Conservation (phyloP, 805 yeast species). For the Hanseniaspora thailandica region DNA sequence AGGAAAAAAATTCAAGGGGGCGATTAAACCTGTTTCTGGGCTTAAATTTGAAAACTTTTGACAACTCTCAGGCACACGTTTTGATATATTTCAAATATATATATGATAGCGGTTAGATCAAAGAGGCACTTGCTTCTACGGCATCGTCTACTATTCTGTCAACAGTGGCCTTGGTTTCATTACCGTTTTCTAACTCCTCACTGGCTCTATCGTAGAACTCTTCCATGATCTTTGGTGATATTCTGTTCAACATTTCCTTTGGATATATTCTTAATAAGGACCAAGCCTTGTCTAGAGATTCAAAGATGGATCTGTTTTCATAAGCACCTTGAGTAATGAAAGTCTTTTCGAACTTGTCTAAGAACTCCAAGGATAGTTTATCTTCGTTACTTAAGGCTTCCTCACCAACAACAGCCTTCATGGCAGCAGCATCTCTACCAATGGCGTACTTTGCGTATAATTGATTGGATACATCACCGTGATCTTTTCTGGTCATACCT, state of each 20-base stretch:
- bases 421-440: slow-evolving; percentile 99
- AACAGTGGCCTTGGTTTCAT: slow-evolving; percentile 10
- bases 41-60: no score
- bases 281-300: slow-evolving; percentile 97
- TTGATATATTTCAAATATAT: neutral
- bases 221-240: slow-evolving; percentile 88
- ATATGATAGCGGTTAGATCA: slow-evolving; percentile 17
- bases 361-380: slow-evolving; percentile 89
- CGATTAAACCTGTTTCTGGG: no score
- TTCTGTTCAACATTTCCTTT: slow-evolving; percentile 95
- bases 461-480: slow-evolving; percentile 98
- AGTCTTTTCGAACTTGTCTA: slow-evolving; percentile 94
- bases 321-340: slow-evolving; percentile 94
- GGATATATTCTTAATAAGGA: slow-evolving; percentile 95
- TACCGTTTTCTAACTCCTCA: slow-evolving; percentile 42
- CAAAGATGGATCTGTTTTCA: slow-evolving; percentile 88
- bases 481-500: slow-evolving; percentile 99
- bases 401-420: slow-evolving; percentile 99
- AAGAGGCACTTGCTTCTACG: slow-evolving; percentile 18
- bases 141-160: slow-evolving; percentile 34
- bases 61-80: no score
- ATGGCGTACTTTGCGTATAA: slow-evolving; percentile 97
- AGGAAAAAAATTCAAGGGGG: no score
- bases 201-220: slow-evolving; percentile 91
- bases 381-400: slow-evolving; percentile 97